These are phyloP conservation scores for Marvania coccoides DNA, from an alignment of 139 green algal species.

Conservation along the genomic window DNA sequence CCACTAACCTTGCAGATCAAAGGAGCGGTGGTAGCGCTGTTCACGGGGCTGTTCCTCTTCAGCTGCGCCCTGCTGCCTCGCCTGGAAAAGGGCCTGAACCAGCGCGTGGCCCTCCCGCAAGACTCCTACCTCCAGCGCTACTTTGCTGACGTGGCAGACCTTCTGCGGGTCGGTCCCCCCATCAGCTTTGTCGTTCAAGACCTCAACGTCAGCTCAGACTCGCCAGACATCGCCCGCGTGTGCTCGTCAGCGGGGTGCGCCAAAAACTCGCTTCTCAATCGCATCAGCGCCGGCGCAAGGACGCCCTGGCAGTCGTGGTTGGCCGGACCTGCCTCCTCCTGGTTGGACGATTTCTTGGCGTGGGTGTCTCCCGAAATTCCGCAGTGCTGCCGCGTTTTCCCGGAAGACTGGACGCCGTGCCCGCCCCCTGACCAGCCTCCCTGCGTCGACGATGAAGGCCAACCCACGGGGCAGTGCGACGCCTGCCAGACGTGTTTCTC, in stretches of 20 bases:
- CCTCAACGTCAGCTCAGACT: slow-evolving; percentile 48
- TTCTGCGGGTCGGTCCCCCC: slow-evolving; percentile 78
- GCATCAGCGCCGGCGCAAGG: slow-evolving; percentile 29
- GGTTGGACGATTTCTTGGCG: slow-evolving; percentile 89
- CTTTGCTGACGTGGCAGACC: slow-evolving; percentile 59
- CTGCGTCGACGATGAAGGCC: slow-evolving; percentile 26
- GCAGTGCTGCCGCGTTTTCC: slow-evolving; percentile 33
- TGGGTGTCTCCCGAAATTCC: slow-evolving; percentile 70
- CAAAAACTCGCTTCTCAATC: slow-evolving; percentile 62
- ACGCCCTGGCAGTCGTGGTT: slow-evolving; percentile 43
- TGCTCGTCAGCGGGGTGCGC: slow-evolving; percentile 72
- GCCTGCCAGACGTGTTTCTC: slow-evolving; percentile 60
- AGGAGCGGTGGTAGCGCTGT: slow-evolving; percentile 37
- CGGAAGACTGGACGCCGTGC: slow-evolving; percentile 40
- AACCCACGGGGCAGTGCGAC: slow-evolving; percentile 31
- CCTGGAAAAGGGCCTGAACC: slow-evolving; percentile 68
- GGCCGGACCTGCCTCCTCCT: slow-evolving; percentile 70
- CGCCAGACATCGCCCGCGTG: slow-evolving; percentile 48
- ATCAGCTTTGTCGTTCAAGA: slow-evolving; percentile 73
- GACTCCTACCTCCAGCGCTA: slow-evolving; percentile 93
- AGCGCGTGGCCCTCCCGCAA: slow-evolving; percentile 73
- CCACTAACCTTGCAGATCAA: too few relatives aligned
- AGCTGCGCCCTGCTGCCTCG: slow-evolving; percentile 26
- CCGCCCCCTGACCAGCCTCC: slow-evolving; percentile 68
- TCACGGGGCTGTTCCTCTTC: slow-evolving; percentile 23